Conservation (phyloP, 2,329 filamentous ascomycete genomes). For the Passalora sequoiae region DNA sequence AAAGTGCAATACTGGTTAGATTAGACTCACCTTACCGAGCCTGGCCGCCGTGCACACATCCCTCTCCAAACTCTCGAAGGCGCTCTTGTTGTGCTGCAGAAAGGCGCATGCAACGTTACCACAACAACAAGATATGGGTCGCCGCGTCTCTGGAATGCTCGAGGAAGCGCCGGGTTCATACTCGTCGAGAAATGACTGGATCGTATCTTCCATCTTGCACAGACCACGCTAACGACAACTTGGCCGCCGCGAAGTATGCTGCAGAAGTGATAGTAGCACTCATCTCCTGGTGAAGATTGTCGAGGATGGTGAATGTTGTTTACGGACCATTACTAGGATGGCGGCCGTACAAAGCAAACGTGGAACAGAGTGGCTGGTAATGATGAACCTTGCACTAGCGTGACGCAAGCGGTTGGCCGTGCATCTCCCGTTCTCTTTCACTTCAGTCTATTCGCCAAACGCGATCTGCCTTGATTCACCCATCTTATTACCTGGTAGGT, state of each 20-base stretch:
- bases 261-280: background rate
- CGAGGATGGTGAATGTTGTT: background rate
- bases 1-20: background rate
- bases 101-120: slow-evolving; percentile 73
- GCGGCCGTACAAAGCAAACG: background rate
- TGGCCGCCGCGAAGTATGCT: background rate
- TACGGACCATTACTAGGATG: background rate
- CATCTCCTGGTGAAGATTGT: background rate
- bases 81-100: slow-evolving; percentile 71
- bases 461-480: too few species aligned
- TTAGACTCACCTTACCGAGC: slow-evolving; percentile 77
- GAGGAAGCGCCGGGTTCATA: slow-evolving; percentile 3
- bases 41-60: slow-evolving; percentile 82
- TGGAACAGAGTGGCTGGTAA: too few species aligned
- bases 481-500: too few species aligned
- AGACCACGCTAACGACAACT: background rate
- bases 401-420: too few species aligned
- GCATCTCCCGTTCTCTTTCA: too few species aligned
- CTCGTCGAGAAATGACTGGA: slow-evolving; percentile 11
- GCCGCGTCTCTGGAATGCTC: slow-evolving; percentile 18
- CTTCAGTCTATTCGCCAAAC: too few species aligned
- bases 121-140: slow-evolving; percentile 65
- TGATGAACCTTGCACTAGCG: too few species aligned
- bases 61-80: slow-evolving; percentile 76
- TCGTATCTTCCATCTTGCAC: slow-evolving; percentile 1